Evolutionary conservation across 345 rosid genomes (phyloP).

Genomic region (Erysimum cheiranthoides): DNA sequence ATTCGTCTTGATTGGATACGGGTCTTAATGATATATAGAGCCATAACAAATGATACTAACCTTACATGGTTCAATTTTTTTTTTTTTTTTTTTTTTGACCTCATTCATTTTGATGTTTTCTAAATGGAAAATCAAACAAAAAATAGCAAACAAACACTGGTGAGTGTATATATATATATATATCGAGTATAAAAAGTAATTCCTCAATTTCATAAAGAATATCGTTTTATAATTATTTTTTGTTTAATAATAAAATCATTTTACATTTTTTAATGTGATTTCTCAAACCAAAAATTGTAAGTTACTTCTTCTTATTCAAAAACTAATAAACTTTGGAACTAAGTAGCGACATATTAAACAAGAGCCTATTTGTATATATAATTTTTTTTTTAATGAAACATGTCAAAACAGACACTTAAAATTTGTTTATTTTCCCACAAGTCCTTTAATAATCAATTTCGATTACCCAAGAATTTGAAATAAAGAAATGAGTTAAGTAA

Average conservation of each 20-base stretch:
- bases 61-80: background rate
- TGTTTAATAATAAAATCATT: too few species aligned
- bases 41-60: background rate
- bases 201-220: background rate
- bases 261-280: too few species aligned
- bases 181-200: background rate
- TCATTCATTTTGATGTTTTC: background rate
- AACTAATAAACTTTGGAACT: too few species aligned
- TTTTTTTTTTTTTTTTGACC: too few species aligned
- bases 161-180: background rate
- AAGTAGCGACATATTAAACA: too few species aligned
- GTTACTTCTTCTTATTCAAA: too few species aligned
- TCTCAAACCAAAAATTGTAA: too few species aligned
- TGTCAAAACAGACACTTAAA: background rate
- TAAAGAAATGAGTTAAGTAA: background rate
- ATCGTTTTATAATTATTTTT: too few species aligned
- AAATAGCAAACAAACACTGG: background rate
- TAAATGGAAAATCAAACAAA: background rate
- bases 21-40: background rate
- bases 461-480: background rate
- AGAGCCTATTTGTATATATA: background rate
- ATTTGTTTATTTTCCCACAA: background rate
- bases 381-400: background rate
- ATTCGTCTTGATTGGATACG: constrained; percentile 10
- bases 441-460: background rate